Base-by-base conservation (phyloP, 2,329 filamentous ascomycete species). In the Hypoxylon sp. region DNA sequence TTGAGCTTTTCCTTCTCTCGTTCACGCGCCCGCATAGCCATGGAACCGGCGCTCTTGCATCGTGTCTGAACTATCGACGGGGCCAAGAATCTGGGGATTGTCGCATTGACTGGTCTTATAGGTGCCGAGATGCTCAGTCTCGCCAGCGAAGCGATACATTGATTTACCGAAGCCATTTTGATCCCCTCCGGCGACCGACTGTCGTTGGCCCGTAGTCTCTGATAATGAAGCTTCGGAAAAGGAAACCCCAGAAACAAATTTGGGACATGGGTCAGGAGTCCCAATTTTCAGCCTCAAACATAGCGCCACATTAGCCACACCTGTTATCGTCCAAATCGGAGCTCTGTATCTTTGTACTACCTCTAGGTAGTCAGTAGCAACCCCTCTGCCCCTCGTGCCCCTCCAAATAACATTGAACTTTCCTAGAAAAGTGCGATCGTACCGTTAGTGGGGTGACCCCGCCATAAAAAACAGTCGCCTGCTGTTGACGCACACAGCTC, bases 91-190 rank as follows among this genome's bases (percentile, higher is more conserved):
- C 78, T 81, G 9, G 85, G 82, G 76, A 86, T 81, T 36, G 74
- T 69, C 56, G 80, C 75, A 3, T 78, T 71, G 1, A 78, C 75
- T 42, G 85, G 83, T 67, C 85, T 79, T 40, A 75, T 44, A 26
- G 79, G 70, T 33, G 81, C 73, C 16, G 80, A 73, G 20, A 87
- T 75, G 50, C 78, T 82, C 30, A 85, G 76, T 73, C 82, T 82
- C 71, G 84, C 83, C 81, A 87, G 75, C 1, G 84, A 84, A 80
- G 81, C 83, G 74, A 87, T 76, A 73, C 83, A 87, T 74, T 83
- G 81, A 69, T 81, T 82, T 72, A 82, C 80, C 72, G 83, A 79
- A 64, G 83, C 82, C 85, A 87, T 87, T 64, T 51, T 73, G 62
- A 72, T 45, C 38, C 22, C 48, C 42, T 32, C 51, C 62, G 54